Percentiles rank a stretch among this genome's conserved stretches.
These are phyloP conservation scores for Neodidymelliopsis sp. DNA, from an alignment of 2,329 filamentous ascomycete species.

Conservation along the genomic window DNA sequence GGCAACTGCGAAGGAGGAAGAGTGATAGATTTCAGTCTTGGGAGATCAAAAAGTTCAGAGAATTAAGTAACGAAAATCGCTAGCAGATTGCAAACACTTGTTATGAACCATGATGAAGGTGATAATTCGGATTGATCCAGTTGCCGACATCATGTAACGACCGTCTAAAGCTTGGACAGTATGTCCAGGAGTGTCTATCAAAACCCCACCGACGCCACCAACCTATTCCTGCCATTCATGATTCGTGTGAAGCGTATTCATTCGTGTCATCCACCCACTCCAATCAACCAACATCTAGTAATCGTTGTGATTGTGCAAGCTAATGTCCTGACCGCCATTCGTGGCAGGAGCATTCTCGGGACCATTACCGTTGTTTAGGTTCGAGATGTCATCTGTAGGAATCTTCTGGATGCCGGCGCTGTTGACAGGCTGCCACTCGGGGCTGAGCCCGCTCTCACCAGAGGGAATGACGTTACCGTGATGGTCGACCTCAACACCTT, in stretches of 20 bases:
- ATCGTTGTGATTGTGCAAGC: slow-evolving; percentile 64
- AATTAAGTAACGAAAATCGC: no score
- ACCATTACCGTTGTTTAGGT: slow-evolving; percentile 26
- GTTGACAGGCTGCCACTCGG: slow-evolving; percentile 37
- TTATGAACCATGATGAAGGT: no score
- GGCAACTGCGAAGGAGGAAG: no score
- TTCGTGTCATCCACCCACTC: not conserved
- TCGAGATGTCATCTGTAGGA: slow-evolving; percentile 25
- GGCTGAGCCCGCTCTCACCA: slow-evolving; percentile 31
- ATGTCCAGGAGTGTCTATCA: no score
- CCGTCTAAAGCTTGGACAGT: no score
- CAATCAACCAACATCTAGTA: slow-evolving; percentile 20
- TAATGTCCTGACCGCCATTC: slow-evolving; percentile 62
- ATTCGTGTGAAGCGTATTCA: slow-evolving; percentile 2
- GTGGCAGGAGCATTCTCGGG: slow-evolving; percentile 33
- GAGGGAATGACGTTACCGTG: slow-evolving; percentile 66
- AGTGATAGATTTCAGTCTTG: no score
- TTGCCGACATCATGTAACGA: no score
- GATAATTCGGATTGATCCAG: no score
- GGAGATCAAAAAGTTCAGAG: no score
- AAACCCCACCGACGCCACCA: slow-evolving; percentile 11
- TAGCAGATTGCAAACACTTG: no score
- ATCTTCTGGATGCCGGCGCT: slow-evolving; percentile 22
- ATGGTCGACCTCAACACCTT: slow-evolving; percentile 65
- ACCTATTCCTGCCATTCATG: slow-evolving; percentile 4